Evolutionary conservation across 345 rosid genomes (phyloP), one percentile per base, ranked within the genome.

Genomic region (Populus davidiana): DNA sequence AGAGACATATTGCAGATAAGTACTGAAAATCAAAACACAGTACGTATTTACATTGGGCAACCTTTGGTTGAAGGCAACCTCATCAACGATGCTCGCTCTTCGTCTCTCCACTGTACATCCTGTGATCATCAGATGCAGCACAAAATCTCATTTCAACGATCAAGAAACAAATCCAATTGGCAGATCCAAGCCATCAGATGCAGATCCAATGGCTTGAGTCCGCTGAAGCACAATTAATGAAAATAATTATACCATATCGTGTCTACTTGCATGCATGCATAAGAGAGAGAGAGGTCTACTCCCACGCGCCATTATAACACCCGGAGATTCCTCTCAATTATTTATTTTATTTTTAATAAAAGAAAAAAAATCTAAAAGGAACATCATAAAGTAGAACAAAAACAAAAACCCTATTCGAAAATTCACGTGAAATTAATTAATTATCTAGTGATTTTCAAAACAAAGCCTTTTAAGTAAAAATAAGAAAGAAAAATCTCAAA

Each of bases 61-160:
- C 54, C 9, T 20, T 20, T 10, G 9, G 2, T 27, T 23, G 36
- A 23, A 35, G n/a, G 14, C 78, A 73, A 27, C 62, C 62, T 47
- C 50, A n/a, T 78, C 69, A 82, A 68, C 78, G 94, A 59, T 87
- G 97, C 89, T 91, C 87, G 90, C 91, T 95, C 87, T 90, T 89
- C 1, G 96, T 89, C 71, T 92, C 97, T 50, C 90, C 93, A 50
- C 98, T 93, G 93, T 95, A 95, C 44, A 95, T 88, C 99, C 99
- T 95, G 88, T 61, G 66, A 50, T 20, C 8, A 79, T 63, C 81
- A 82, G 0, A 4, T n/a, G 25, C 36, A 59, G 5, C 18, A 18
- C 1, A 64, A 0, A 61, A 64, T 2, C 10, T 17, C 21, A 29
- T 25, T 18, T 0, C 2, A 11, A 4, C 16, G 36, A 16, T 29